A percentile compares a stretch with the other conserved stretches of the same genome.
phyloP scores from a whole-genome alignment of 139 green algal species.

The Coccomyxa sp. region DNA sequence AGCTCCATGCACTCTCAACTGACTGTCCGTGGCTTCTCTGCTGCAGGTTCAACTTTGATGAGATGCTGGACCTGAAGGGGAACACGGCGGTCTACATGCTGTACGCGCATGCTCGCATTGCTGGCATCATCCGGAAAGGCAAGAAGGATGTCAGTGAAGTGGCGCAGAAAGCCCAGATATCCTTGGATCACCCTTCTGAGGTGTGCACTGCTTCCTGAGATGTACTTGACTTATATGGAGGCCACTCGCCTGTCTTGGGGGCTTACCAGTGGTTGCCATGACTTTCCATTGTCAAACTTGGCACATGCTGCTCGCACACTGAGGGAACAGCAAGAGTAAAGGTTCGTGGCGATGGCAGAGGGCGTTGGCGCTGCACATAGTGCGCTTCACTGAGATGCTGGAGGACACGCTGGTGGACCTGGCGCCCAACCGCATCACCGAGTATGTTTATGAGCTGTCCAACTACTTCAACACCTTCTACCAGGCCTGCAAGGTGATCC shows the following conservation, averaged over 20 bases:
- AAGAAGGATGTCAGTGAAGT: conserved; percentile 52
- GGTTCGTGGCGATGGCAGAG: neutral
- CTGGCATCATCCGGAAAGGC: conserved; percentile 72
- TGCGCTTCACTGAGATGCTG: conserved; percentile 76
- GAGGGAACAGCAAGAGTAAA: neutral
- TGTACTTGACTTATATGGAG: neutral
- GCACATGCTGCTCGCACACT: neutral
- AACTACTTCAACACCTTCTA: conserved; percentile 94
- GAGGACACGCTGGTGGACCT: conserved; percentile 79
- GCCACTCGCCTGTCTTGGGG: too few species aligned
- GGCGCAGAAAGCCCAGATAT: conserved; percentile 24
- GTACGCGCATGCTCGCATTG: conserved; percentile 94
- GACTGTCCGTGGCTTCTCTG: neutral
- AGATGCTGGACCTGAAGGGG: conserved; percentile 90
- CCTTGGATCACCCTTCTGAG: conserved; percentile 58
- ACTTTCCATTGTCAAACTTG: neutral
- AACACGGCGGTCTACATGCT: conserved; percentile 99
- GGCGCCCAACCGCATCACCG: conserved; percentile 82
- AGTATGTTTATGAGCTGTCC: conserved; percentile 92
- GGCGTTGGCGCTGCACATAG: conserved; percentile 67
- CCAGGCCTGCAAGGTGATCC: conserved; percentile 70
- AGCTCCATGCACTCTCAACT: neutral
- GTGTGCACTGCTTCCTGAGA: neutral
- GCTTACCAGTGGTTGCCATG: neutral
- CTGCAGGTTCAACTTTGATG: conserved; percentile 81